A percentile compares a stretch with the other conserved stretches of the same genome.
phyloP scores from a whole-genome alignment of 495 filamentous ascomycete genomes.

The Neurospora sublineolata region DNA sequence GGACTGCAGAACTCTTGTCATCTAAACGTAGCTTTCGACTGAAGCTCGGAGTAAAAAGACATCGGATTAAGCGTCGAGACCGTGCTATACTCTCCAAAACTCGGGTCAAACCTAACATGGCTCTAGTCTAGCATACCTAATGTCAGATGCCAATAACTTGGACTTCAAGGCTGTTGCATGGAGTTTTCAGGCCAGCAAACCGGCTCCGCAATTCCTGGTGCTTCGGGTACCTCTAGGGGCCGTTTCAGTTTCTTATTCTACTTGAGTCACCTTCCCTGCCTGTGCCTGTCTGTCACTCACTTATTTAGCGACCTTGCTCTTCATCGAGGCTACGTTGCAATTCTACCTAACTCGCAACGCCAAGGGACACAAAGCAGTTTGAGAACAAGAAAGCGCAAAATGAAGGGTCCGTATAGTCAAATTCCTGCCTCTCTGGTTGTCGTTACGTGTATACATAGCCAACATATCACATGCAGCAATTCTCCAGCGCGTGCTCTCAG shows the following conservation, averaged over 20 bases:
- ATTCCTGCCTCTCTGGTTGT: not conserved
- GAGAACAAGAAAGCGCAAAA: conserved; percentile 1
- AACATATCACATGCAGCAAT: conserved; percentile 49
- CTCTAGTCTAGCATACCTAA: not conserved
- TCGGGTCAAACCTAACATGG: not conserved
- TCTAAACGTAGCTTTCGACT: not conserved
- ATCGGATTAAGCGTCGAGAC: not conserved
- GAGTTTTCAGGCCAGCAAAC: not conserved
- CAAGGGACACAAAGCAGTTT: not conserved
- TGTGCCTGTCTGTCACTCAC: not conserved
- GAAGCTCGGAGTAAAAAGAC: not conserved
- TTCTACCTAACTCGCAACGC: not conserved
- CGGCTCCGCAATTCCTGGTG: not conserved
- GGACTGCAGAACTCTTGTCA: not conserved
- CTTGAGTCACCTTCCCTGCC: not conserved
- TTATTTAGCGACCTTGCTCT: not conserved
- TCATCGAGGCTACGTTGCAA: not conserved
- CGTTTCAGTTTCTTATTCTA: not conserved
- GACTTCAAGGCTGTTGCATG: not conserved
- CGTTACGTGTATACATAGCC: not conserved
- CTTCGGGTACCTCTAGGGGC: not conserved
- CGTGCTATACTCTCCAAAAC: not conserved
- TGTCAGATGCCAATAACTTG: not conserved
- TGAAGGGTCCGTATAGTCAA: conserved; percentile 17
- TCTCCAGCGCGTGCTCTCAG: conserved; percentile 87